These are phyloP conservation scores for Clavulina sp. DNA, from an alignment of 768 basidiomycete species.

Conservation along the genomic window DNA sequence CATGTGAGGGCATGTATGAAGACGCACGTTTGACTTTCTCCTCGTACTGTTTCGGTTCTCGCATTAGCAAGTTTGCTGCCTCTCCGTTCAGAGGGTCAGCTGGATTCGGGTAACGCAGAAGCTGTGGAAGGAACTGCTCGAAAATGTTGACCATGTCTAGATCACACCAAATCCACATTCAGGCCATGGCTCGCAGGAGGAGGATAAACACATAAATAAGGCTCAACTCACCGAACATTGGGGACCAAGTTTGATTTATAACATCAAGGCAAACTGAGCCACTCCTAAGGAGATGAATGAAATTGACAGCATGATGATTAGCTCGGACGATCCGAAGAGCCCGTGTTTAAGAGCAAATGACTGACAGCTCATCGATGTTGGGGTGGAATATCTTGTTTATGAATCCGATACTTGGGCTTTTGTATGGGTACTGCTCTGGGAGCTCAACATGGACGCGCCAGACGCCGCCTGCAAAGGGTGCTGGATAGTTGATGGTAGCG, in stretches of 20 bases:
- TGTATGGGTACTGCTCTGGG: constrained; percentile 96
- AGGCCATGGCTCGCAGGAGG: background rate
- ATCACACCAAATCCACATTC: background rate
- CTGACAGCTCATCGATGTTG: constrained; percentile 96
- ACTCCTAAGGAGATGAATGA: constrained; percentile 35
- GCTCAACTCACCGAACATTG: constrained; percentile 79
- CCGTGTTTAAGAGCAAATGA: constrained; percentile 10
- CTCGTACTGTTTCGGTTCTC: constrained; percentile 92
- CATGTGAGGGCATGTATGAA: background rate
- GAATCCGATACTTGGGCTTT: constrained; percentile 96
- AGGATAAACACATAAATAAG: background rate
- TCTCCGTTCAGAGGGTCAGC: constrained; percentile 97
- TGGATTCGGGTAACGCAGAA: constrained; percentile 94
- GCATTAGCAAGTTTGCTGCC: constrained; percentile 92
- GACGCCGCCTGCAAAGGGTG: constrained; percentile 91
- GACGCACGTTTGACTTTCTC: constrained; percentile 72
- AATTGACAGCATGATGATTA: background rate
- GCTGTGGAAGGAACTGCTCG: constrained; percentile 92
- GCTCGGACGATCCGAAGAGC: background rate
- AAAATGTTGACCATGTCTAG: constrained; percentile 99
- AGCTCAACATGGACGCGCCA: constrained; percentile 99
- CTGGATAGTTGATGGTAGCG: constrained; percentile 23
- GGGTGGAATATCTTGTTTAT: constrained; percentile 99
- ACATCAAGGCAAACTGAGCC: constrained; percentile 98
- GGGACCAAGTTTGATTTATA: constrained; percentile 99